Evolutionary conservation across 768 basidiomycete species (phyloP).

Genomic region (Tulasnella sp.): DNA sequence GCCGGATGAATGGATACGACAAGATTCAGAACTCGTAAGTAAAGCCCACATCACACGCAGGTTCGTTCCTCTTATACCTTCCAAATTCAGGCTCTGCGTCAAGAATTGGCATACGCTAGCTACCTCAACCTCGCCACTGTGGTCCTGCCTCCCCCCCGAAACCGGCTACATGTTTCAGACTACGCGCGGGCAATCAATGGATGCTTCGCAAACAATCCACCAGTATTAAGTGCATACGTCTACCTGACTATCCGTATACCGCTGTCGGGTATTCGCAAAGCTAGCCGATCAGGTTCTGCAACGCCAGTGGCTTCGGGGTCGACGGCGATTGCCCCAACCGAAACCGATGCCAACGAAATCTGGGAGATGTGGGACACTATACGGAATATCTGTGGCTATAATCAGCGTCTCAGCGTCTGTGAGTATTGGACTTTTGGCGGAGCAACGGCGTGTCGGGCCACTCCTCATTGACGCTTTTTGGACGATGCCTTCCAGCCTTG

Average conservation of each 20-base stretch:
- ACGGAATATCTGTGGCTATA: conserved; percentile 82
- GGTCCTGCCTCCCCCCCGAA: conserved; percentile 83
- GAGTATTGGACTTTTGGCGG: conserved; percentile 37
- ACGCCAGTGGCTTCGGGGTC: conserved; percentile 1
- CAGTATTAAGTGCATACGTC: conserved; percentile 54
- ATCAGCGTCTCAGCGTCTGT: conserved; percentile 69
- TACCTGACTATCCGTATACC: conserved; percentile 79
- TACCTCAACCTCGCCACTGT: conserved; percentile 84
- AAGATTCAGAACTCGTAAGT: conserved; percentile 91
- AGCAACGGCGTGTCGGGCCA: no score
- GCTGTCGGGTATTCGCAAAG: conserved; percentile 56
- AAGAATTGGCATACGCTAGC: conserved; percentile 88
- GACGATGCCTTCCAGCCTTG: conserved; percentile 55
- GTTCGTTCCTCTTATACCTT: background rate
- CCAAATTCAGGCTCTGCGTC: conserved; percentile 68
- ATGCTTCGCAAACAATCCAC: conserved; percentile 54
- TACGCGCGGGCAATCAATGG: conserved; percentile 89
- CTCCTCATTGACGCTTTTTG: no score
- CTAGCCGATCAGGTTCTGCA: conserved; percentile 31
- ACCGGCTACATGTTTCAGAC: conserved; percentile 78
- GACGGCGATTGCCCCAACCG: conserved; percentile 38
- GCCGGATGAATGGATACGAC: conserved; percentile 86
- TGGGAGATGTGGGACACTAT: conserved; percentile 99
- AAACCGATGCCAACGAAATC: conserved; percentile 62
- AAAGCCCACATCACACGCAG: conserved; percentile 15